These are phyloP conservation scores for Blastocystis sp. DNA, from an alignment of 352 stramenopile species.

Conservation along the genomic window DNA sequence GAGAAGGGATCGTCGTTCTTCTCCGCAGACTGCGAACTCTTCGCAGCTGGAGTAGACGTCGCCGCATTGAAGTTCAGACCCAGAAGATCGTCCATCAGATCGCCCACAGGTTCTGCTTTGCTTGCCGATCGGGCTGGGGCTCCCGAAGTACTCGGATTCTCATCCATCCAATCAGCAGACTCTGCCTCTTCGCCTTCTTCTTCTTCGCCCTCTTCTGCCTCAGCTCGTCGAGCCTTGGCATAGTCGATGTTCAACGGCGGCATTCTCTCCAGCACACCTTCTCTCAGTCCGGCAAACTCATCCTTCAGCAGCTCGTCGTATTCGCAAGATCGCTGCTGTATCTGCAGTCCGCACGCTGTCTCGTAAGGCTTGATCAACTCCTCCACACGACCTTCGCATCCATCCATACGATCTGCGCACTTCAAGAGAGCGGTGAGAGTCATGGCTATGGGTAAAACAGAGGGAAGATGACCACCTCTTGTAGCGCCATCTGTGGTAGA, in stretches of 20 bases:
- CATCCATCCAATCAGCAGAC: neutral
- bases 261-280: slow-evolving; percentile 67
- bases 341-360: slow-evolving; percentile 72
- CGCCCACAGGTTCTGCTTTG: too few species aligned
- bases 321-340: slow-evolving; percentile 92
- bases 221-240: slow-evolving; percentile 4
- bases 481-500: slow-evolving; percentile 71
- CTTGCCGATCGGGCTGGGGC: neutral
- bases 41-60: neutral
- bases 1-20: neutral
- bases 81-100: slow-evolving; percentile 40
- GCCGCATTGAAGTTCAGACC: neutral
- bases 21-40: neutral
- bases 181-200: neutral
- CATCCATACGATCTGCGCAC: slow-evolving; percentile 82
- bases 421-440: slow-evolving; percentile 71
- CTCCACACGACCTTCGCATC: slow-evolving; percentile 66
- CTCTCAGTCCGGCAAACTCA: slow-evolving; percentile 57
- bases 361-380: slow-evolving; percentile 81
- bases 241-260: slow-evolving; percentile 74
- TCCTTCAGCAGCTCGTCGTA: slow-evolving; percentile 66
- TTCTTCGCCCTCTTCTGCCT: neutral
- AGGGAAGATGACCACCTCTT: neutral
- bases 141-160: neutral
- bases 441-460: slow-evolving; percentile 10